A percentile compares a stretch with the other conserved stretches of the same genome.
Conservation (phyloP, 495 filamentous ascomycete species). For the Clavariopsis aquatica region DNA sequence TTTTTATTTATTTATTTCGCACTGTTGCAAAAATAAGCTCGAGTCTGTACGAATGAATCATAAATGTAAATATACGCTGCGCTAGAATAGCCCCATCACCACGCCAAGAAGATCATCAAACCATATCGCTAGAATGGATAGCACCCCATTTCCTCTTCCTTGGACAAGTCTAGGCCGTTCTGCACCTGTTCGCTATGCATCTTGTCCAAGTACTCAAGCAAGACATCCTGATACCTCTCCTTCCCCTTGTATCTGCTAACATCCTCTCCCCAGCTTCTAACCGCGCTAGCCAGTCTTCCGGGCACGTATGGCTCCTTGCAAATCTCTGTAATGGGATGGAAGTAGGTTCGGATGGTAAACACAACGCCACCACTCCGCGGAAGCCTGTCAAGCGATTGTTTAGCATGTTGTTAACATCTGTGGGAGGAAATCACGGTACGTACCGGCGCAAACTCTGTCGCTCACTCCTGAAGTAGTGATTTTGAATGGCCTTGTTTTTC, state of each 20-base stretch:
- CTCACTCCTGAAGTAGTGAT: constrained; percentile 80
- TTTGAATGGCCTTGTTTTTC: constrained; percentile 71
- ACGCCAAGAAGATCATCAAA: not conserved
- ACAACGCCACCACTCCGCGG: constrained; percentile 72
- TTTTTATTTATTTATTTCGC: too few relatives aligned
- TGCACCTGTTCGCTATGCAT: constrained; percentile 77
- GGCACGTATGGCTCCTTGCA: constrained; percentile 46
- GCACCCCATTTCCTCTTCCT: constrained; percentile 41
- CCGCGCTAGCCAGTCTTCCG: constrained; percentile 44
- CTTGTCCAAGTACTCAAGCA: constrained; percentile 79
- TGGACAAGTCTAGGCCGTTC: constrained; percentile 51
- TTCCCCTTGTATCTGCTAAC: constrained; percentile 82
- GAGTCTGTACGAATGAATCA: too few relatives aligned
- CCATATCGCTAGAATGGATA: constrained; percentile 36
- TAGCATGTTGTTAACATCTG: not conserved
- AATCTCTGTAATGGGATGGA: constrained; percentile 47
- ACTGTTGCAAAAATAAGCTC: too few relatives aligned
- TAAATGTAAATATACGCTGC: too few relatives aligned
- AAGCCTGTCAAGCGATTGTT: constrained; percentile 44
- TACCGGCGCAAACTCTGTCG: constrained; percentile 70
- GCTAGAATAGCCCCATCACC: not conserved
- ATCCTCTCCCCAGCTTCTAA: constrained; percentile 82
- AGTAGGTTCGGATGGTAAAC: constrained; percentile 50
- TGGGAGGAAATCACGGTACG: constrained; percentile 6
- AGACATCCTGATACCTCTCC: constrained; percentile 73